Percentiles rank a stretch among this genome's conserved stretches.
Evolutionary conservation across 441 rosid species (phyloP).

Genomic region (Adansonia rubrostipa): DNA sequence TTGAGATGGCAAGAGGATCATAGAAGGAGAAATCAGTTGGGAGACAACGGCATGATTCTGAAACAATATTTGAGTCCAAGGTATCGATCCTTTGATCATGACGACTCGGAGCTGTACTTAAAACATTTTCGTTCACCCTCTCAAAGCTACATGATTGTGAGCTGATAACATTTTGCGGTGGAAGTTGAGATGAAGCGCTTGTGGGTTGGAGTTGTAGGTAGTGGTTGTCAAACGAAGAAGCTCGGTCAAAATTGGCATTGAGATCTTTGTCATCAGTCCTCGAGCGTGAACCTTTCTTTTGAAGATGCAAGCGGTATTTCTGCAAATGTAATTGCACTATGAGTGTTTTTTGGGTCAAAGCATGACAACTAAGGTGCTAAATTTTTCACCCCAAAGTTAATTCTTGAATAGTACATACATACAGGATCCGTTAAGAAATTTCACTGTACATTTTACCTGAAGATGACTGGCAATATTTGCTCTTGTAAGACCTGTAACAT

Average conservation of each 20-base stretch:
- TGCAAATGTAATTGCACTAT: constrained; percentile 17
- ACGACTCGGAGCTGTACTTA: not conserved
- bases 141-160: not conserved
- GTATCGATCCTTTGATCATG: not conserved
- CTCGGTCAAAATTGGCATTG: not conserved
- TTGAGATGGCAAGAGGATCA: not conserved
- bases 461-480: constrained; percentile 51
- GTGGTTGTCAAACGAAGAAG: not conserved
- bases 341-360: not conserved
- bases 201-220: constrained; percentile 1
- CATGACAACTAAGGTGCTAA: not conserved
- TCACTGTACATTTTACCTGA: constrained; percentile 34
- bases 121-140: not conserved
- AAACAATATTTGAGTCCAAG: not conserved
- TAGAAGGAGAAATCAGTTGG: constrained; percentile 4
- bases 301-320: constrained; percentile 41
- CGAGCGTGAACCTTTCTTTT: not conserved
- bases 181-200: constrained; percentile 1
- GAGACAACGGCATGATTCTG: not conserved
- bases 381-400: not conserved
- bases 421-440: not conserved
- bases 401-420: not conserved
- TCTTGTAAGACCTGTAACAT: constrained; percentile 34
- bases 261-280: not conserved
- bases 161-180: not conserved